A percentile compares a stretch with the other conserved stretches of the same genome.
Conservation (phyloP, 108 stramenopile genomes). For the Cyclotella choctawhatcheeana region DNA sequence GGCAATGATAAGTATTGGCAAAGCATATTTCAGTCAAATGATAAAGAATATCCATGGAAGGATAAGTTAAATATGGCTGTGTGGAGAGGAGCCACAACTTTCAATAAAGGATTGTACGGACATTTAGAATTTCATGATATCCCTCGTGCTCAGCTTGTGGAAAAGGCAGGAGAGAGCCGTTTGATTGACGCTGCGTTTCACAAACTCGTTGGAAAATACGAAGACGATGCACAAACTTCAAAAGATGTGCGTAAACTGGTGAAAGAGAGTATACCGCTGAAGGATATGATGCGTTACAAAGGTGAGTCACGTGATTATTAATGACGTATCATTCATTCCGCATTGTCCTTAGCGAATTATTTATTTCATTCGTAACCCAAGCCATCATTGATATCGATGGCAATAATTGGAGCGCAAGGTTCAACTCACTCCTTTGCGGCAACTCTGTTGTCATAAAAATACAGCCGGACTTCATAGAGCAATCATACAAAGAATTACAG, state of each 20-base stretch:
- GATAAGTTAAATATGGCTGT: slow-evolving; percentile 39
- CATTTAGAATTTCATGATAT: slow-evolving; percentile 25
- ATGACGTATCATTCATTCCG: not conserved
- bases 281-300: slow-evolving; percentile 50
- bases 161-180: slow-evolving; percentile 18
- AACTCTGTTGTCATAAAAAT: slow-evolving; percentile 63
- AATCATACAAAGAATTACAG: slow-evolving; percentile 33
- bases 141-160: slow-evolving; percentile 38
- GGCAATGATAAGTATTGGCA: not conserved
- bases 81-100: slow-evolving; percentile 55
- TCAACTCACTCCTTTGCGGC: slow-evolving; percentile 51
- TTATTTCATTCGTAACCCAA: not conserved
- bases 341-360: not conserved
- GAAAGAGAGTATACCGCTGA: slow-evolving; percentile 37
- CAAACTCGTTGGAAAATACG: slow-evolving; percentile 42
- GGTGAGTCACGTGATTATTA: slow-evolving; percentile 18
- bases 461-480: slow-evolving; percentile 56
- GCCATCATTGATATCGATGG: slow-evolving; percentile 68
- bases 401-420: slow-evolving; percentile 57
- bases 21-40: slow-evolving; percentile 5
- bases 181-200: slow-evolving; percentile 51
- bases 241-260: slow-evolving; percentile 1
- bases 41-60: slow-evolving; percentile 37
- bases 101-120: slow-evolving; percentile 42
- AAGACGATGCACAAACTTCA: slow-evolving; percentile 5